Evolutionary conservation across 2,329 filamentous ascomycete species (phyloP), one percentile per base, ranked within the genome.

Genomic region (Beauveria sp.): DNA sequence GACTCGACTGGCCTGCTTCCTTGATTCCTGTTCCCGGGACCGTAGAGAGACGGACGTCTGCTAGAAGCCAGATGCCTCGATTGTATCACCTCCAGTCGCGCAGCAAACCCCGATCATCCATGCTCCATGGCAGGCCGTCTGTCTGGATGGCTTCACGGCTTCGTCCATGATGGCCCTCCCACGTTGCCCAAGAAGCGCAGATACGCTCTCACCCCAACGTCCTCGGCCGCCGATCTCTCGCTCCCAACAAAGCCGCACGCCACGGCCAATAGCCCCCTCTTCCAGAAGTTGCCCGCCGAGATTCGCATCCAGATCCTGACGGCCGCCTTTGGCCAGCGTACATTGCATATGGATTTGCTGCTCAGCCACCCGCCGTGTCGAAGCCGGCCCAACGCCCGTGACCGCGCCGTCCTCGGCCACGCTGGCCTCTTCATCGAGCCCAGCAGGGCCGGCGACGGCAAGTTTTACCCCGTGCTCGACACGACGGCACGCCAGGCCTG

Each of bases 281-380:
- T 74, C 60, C 68, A 67, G 52, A 67, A 66, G 31, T 65, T 76
- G 1, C 73, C 74, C 9, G 63, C 69, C 9, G 73, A 75, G 64
- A 68, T 76, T 7, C 69, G 74, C 20, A 69, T 67, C 53, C 69
- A 69, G 64, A 69, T 75, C 52, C 58, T 70, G 16, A 48, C 62
- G 3, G 64, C 63, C 7, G 69, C 68, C 10, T 69, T 70, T 62
- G 67, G 69, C 28, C 57, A 64, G 3, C 64, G 58, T 8, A 67
- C 63, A 7, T 43, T 69, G 2, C 67, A 70, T 59, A 64, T 71
- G 64, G 69, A 70, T 60, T 62, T 70, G 34, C 51, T 64, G 14
- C 64, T 63, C n/a, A 60, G 65, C 40, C 61, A 67, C 31, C 65
- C 64, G 26, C 46, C 48, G 6, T 50, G 49, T 12, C 59, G 26